phyloP scores from a whole-genome alignment of 2,329 filamentous ascomycete species.

The Arthrobotrys conoides region DNA sequence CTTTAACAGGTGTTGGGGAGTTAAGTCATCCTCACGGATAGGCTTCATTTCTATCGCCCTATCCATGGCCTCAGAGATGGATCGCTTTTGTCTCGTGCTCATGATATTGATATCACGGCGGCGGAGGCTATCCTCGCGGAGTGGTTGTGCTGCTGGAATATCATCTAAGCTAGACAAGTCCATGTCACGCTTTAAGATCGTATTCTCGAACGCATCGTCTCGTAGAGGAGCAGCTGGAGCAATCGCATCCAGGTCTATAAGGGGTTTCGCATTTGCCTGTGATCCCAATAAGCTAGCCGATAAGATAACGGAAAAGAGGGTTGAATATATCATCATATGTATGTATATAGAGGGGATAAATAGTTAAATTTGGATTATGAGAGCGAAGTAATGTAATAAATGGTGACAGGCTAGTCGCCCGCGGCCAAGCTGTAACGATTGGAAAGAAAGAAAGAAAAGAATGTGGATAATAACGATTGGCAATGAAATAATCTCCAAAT shows the following conservation, averaged over 20 bases:
- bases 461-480: background rate
- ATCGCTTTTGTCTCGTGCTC: slow-evolving; percentile 11
- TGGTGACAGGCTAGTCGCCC: slow-evolving; percentile 10
- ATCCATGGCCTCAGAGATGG: slow-evolving; percentile 29
- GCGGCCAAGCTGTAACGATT: slow-evolving; percentile 17
- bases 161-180: background rate
- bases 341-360: background rate
- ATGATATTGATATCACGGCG: background rate
- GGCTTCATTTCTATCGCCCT: slow-evolving; percentile 43
- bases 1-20: slow-evolving; percentile 31
- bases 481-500: background rate
- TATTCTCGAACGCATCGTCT: background rate
- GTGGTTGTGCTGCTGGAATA: slow-evolving; percentile 1
- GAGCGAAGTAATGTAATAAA: background rate
- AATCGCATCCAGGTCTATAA: slow-evolving; percentile 5
- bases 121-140: background rate
- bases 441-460: background rate
- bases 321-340: slow-evolving; percentile 14
- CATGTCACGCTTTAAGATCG: background rate
- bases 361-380: background rate
- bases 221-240: background rate
- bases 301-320: slow-evolving; percentile 7
- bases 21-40: slow-evolving; percentile 45
- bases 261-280: slow-evolving; percentile 14
- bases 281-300: slow-evolving; percentile 17